Conservation (phyloP, 257 asterid species). For the Salvia miltiorrhiza region DNA sequence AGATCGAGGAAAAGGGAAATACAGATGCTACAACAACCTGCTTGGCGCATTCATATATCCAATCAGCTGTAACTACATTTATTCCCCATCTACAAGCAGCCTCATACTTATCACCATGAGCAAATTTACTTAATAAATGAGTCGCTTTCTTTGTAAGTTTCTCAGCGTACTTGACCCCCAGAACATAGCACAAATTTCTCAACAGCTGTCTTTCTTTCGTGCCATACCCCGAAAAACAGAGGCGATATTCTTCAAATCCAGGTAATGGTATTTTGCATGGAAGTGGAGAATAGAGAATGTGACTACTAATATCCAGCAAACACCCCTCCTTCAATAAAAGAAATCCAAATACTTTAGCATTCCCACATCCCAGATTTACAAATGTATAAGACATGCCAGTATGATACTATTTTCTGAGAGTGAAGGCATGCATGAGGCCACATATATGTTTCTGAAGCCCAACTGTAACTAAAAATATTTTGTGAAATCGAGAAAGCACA, state of each 20-base stretch:
- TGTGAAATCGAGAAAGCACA: slow-evolving; percentile 5
- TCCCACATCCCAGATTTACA: slow-evolving; percentile 13
- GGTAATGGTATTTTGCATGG: slow-evolving; percentile 81
- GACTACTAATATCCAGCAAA: slow-evolving; percentile 80
- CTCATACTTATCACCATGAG: slow-evolving; percentile 74
- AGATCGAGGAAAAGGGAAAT: slow-evolving; percentile 17
- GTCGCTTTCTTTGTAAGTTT: slow-evolving; percentile 70
- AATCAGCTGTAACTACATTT: slow-evolving; percentile 69
- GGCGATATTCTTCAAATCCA: slow-evolving; percentile 60
- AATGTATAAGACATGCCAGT: neutral
- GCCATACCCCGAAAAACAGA: slow-evolving; percentile 82
- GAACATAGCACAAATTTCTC: slow-evolving; percentile 78
- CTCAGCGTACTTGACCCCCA: slow-evolving; percentile 66
- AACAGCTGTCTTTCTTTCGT: slow-evolving; percentile 65
- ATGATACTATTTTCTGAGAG: slow-evolving; percentile 4
- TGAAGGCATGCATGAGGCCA: slow-evolving; percentile 5
- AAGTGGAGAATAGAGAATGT: slow-evolving; percentile 89
- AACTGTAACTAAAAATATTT: neutral
- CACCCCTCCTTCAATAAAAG: slow-evolving; percentile 61
- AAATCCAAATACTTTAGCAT: slow-evolving; percentile 28
- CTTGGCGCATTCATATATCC: slow-evolving; percentile 78
- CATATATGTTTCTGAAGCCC: neutral
- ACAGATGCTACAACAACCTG: slow-evolving; percentile 48
- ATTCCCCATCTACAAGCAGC: slow-evolving; percentile 84
- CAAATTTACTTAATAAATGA: slow-evolving; percentile 75